phyloP scores from a whole-genome alignment of 2,329 filamentous ascomycete species.

The Orbilia ellipsospora region DNA sequence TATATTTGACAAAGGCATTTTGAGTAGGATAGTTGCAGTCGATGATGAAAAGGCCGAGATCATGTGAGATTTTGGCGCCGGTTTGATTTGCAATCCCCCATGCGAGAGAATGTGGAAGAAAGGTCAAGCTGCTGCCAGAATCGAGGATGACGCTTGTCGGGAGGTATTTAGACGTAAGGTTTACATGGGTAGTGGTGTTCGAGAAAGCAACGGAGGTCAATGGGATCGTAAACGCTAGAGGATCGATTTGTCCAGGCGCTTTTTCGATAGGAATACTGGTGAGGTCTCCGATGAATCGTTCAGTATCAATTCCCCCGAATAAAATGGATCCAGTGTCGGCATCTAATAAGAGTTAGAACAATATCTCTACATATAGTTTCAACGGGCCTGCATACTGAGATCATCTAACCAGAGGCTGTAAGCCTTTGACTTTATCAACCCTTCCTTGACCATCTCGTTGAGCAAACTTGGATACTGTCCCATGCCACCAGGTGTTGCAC shows the following conservation, averaged over 20 bases:
- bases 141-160: constrained; percentile 76
- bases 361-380: constrained; percentile 53
- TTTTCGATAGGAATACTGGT: constrained; percentile 59
- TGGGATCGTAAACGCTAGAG: constrained; percentile 39
- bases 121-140: constrained; percentile 63
- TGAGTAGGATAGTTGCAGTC: constrained; percentile 68
- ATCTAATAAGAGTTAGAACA: constrained; percentile 40
- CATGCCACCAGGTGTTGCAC: constrained; percentile 63
- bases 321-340: constrained; percentile 61
- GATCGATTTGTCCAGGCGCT: constrained; percentile 19
- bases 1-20: constrained; percentile 66
- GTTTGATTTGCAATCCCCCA: constrained; percentile 55
- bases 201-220: constrained; percentile 37
- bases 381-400: constrained; percentile 57
- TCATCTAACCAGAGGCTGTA: constrained; percentile 63
- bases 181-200: constrained; percentile 60
- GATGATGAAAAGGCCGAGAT: constrained; percentile 70
- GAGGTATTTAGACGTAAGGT: constrained; percentile 65
- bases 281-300: constrained; percentile 64
- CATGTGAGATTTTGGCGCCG: constrained; percentile 67
- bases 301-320: constrained; percentile 66
- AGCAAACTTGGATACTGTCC: constrained; percentile 41
- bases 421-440: constrained; percentile 40
- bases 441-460: constrained; percentile 43
- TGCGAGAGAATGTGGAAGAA: constrained; percentile 57